A percentile compares a stretch with the other conserved stretches of the same genome.
Evolutionary conservation across 495 filamentous ascomycete genomes (phyloP).

Genomic region (Talaromyces wortmannii): DNA sequence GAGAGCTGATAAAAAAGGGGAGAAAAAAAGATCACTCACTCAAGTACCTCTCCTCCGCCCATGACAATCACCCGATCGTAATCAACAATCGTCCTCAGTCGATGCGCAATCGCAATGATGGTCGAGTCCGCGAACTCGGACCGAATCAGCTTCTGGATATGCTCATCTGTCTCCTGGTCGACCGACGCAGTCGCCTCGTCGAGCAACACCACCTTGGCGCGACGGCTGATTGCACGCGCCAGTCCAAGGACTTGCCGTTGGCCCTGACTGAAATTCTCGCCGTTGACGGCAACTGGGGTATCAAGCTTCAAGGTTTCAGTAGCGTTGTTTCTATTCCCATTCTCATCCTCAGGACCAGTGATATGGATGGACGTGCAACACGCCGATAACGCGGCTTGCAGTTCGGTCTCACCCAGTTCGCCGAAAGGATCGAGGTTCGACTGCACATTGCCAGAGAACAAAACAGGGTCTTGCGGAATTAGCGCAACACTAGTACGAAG

Average conservation of each 20-base stretch:
- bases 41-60: slow-evolving; percentile 72
- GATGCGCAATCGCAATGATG: slow-evolving; percentile 93
- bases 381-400: slow-evolving; percentile 33
- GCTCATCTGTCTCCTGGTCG: slow-evolving; percentile 89
- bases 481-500: slow-evolving; percentile 51
- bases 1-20: not conserved
- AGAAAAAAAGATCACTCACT: slow-evolving; percentile 52
- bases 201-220: slow-evolving; percentile 88
- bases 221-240: slow-evolving; percentile 76
- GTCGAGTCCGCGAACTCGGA: slow-evolving; percentile 80
- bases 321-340: slow-evolving; percentile 9
- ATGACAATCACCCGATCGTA: slow-evolving; percentile 96
- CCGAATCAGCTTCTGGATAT: slow-evolving; percentile 90
- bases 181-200: slow-evolving; percentile 93
- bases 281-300: slow-evolving; percentile 46
- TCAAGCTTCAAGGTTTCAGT: slow-evolving; percentile 14
- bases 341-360: slow-evolving; percentile 15
- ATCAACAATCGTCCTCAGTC: slow-evolving; percentile 85
- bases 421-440: slow-evolving; percentile 49
- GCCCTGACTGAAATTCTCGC: slow-evolving; percentile 55
- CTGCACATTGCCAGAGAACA: slow-evolving; percentile 49
- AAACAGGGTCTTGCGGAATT: slow-evolving; percentile 55
- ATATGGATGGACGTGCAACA: slow-evolving; percentile 37
- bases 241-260: slow-evolving; percentile 55
- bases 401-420: slow-evolving; percentile 37